These are phyloP conservation scores for Phytopythium helicoides DNA, from an alignment of 352 stramenopile species.

Conservation along the genomic window DNA sequence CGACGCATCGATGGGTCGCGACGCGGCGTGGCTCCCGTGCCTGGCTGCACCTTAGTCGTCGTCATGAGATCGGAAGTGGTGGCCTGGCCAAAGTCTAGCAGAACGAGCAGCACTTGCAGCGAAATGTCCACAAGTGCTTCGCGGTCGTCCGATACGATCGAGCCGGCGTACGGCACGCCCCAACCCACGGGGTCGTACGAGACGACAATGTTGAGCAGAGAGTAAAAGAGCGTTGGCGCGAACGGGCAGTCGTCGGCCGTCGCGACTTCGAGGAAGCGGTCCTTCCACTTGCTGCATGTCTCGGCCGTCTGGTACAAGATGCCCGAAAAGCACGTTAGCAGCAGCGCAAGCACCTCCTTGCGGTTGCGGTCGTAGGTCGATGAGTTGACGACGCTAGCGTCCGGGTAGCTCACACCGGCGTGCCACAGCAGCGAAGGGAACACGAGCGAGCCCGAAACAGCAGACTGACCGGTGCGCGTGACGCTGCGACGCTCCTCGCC, in stretches of 20 bases:
- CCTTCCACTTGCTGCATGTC: constrained; percentile 90
- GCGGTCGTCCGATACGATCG: constrained; percentile 88
- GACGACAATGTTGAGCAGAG: constrained; percentile 94
- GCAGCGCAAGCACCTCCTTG: constrained; percentile 93
- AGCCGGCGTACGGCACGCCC: constrained; percentile 86
- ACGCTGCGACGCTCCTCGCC: constrained; percentile 71
- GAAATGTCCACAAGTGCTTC: constrained; percentile 91
- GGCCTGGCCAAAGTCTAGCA: constrained; percentile 93
- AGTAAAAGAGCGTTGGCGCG: constrained; percentile 95
- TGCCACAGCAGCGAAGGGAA: constrained; percentile 83
- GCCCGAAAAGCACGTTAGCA: constrained; percentile 94
- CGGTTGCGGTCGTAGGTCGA: constrained; percentile 92
- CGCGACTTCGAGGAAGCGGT: constrained; percentile 91
- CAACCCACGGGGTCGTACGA: constrained; percentile 92
- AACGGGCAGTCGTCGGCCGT: constrained; percentile 91
- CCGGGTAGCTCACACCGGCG: constrained; percentile 73
- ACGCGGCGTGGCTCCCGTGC: constrained; percentile 24
- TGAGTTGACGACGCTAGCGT: constrained; percentile 68
- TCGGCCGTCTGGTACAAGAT: constrained; percentile 94
- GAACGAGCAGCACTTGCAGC: constrained; percentile 92
- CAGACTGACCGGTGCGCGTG: constrained; percentile 39
- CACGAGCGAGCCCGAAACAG: constrained; percentile 38
- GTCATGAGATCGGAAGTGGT: constrained; percentile 36
- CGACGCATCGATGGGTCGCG: constrained; percentile 18
- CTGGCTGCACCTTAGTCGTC: constrained; percentile 50